Percentiles rank a stretch among this genome's conserved stretches.
Conservation (phyloP, 148 eudicot genomes). For the Rhododendron vialii region DNA sequence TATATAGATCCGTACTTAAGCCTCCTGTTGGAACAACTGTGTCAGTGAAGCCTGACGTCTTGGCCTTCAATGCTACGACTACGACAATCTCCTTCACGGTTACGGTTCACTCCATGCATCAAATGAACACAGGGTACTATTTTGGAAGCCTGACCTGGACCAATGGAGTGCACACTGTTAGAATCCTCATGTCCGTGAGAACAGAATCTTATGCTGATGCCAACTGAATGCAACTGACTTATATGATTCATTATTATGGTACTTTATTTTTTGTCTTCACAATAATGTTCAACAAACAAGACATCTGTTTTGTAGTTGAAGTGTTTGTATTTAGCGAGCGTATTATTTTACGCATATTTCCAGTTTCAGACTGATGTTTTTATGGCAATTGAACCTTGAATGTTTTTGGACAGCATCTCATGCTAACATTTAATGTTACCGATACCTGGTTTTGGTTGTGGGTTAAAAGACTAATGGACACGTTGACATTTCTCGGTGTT, state of each 20-base stretch:
- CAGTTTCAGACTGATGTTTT: not conserved
- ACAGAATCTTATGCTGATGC: conserved; percentile 6
- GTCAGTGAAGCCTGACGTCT: conserved; percentile 7
- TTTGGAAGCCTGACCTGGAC: conserved; percentile 27
- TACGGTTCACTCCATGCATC: conserved; percentile 3
- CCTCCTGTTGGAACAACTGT: conserved; percentile 19
- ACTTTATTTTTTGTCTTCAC: not conserved
- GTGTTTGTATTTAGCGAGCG: not conserved
- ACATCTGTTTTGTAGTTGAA: not conserved
- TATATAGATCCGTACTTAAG: conserved; percentile 13
- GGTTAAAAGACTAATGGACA: not conserved
- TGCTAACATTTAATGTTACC: not conserved
- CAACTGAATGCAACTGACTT: not conserved
- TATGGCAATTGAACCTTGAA: not conserved
- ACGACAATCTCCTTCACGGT: conserved; percentile 13
- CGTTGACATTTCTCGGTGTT: not conserved
- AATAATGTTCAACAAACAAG: not conserved
- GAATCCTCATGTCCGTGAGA: conserved; percentile 24
- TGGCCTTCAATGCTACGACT: conserved; percentile 13
- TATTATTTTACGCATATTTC: not conserved
- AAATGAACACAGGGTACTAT: conserved; percentile 7
- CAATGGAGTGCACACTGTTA: conserved; percentile 17
- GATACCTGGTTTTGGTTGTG: not conserved
- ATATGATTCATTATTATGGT: not conserved
- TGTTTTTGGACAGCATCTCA: not conserved